Evolutionary conservation across 116 monocot genomes (phyloP), one percentile per base, ranked within the genome.

Genomic region (Iris pallida): DNA sequence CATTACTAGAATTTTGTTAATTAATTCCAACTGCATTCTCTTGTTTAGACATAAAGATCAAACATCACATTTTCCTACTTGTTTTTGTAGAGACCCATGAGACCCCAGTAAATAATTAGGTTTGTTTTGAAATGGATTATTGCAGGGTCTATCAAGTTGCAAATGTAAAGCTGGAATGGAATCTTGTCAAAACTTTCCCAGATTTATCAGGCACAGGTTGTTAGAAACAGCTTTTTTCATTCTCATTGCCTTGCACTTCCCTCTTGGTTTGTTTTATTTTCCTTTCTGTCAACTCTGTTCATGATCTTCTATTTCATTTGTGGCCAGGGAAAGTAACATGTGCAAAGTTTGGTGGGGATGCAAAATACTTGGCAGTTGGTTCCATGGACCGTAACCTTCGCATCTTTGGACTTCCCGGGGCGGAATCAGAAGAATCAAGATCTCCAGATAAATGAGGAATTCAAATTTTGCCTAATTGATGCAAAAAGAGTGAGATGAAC

Each of bases 121-220:
- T 42, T 61, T 14, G 42, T 51, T 48, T 5, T 65, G 47, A 4
- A 51, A 51, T 51, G 49, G 12, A 30, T 30, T 30, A 30, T 30
- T 78, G 47, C 73, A 98, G 98, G 93, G 71, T 89, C 17, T 93
- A 92, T 72, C 98, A 98, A 83, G 93, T 90, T 10, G 93, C 90
- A 6, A 90, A 88, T 80, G 98, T 98, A 12, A 98, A 98, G 76
- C 17, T 76, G 8, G 98, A 98, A 54, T 98, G 98, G 98, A 92
- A 88, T 71, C 83, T 76, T 20, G 83, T 98, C 69, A 93, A 93
- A 71, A 90, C 93, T 18, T 76, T 93, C 65, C 90, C 98, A 42
- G 98, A 98, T 86, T 80, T 98, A 69, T 97, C 97, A 8, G 97
- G 97, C 66, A 89, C 92, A 85, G 97, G 97, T 92, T 14, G 54